phyloP scores from a whole-genome alignment of 2,329 filamentous ascomycete genomes.

The Cytospora paraplurivora region DNA sequence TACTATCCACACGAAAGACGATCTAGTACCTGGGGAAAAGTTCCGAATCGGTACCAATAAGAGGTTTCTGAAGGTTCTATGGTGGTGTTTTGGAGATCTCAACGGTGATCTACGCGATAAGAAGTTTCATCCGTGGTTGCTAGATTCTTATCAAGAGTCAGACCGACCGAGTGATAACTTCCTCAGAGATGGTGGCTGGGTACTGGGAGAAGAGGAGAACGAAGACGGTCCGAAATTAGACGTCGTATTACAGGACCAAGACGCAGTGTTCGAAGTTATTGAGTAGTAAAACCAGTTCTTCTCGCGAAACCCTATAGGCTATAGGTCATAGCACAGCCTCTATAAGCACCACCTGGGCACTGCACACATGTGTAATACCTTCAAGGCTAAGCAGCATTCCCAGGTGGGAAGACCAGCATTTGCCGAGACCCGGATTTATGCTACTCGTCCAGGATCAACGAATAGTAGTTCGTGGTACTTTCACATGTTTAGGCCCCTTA shows the following conservation, averaged over 20 bases:
- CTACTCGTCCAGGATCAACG: too few species aligned
- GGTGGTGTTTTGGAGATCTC: constrained; percentile 4
- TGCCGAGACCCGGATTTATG: too few species aligned
- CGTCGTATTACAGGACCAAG: constrained; percentile 6
- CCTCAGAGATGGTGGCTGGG: constrained; percentile 2
- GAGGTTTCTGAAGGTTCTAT: not conserved
- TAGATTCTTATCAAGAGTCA: not conserved
- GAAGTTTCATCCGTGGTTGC: constrained; percentile 6
- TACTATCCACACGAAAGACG: constrained; percentile 1
- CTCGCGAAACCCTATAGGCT: not conserved
- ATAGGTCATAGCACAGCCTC: not conserved
- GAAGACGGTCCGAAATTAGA: constrained; percentile 3
- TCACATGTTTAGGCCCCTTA: too few species aligned
- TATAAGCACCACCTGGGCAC: too few species aligned
- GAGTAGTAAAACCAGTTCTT: constrained; percentile 1
- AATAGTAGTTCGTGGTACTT: too few species aligned
- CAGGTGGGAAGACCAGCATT: too few species aligned
- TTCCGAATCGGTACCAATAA: constrained; percentile 4
- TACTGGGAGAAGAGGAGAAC: constrained; percentile 7
- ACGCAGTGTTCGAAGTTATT: not conserved
- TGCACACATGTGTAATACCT: too few species aligned
- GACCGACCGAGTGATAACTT: constrained; percentile 6
- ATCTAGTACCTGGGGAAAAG: constrained; percentile 2
- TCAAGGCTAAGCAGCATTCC: too few species aligned
- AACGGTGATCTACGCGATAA: constrained; percentile 3